Percentiles rank a stretch among this genome's conserved stretches.
Evolutionary conservation across 495 filamentous ascomycete species (phyloP).

Genomic region (Neohortaea acidophila): DNA sequence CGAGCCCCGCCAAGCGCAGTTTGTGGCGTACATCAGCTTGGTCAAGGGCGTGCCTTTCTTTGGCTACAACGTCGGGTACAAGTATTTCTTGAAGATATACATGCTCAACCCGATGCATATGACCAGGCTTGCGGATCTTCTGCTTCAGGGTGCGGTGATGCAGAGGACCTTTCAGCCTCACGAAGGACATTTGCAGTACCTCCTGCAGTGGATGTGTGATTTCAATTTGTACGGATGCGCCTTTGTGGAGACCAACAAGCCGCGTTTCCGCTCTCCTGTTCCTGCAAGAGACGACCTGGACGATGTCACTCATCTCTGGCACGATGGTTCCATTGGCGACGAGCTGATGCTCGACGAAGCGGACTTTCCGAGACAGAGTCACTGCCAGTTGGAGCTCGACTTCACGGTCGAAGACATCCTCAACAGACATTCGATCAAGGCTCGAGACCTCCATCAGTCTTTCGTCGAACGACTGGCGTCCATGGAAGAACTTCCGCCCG

Average conservation of each 20-base stretch:
- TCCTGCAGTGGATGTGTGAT: slow-evolving; percentile 94
- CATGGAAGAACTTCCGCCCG: slow-evolving; percentile 38
- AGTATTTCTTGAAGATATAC: slow-evolving; percentile 86
- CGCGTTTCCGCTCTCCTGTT: slow-evolving; percentile 59
- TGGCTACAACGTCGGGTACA: slow-evolving; percentile 84
- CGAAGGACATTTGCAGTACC: slow-evolving; percentile 80
- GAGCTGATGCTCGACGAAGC: slow-evolving; percentile 42
- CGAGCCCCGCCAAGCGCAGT: slow-evolving; percentile 36
- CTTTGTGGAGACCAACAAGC: slow-evolving; percentile 58
- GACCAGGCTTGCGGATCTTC: slow-evolving; percentile 65
- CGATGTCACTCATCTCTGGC: slow-evolving; percentile 50
- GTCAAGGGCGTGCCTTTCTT: slow-evolving; percentile 94
- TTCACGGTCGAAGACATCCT: slow-evolving; percentile 76
- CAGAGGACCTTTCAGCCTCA: slow-evolving; percentile 72
- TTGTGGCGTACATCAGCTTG: slow-evolving; percentile 76
- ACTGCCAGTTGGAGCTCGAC: slow-evolving; percentile 80
- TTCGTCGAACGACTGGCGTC: slow-evolving; percentile 54
- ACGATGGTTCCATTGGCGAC: slow-evolving; percentile 49
- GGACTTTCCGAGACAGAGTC: slow-evolving; percentile 58
- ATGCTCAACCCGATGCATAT: slow-evolving; percentile 71
- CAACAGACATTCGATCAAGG: slow-evolving; percentile 58
- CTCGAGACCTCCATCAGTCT: slow-evolving; percentile 69
- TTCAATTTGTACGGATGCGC: slow-evolving; percentile 91
- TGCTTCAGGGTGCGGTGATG: slow-evolving; percentile 76
- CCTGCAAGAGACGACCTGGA: slow-evolving; percentile 47